A percentile compares a stretch with the other conserved stretches of the same genome.
Conservation (phyloP, 495 filamentous ascomycete species). For the Penicillium soppii region DNA sequence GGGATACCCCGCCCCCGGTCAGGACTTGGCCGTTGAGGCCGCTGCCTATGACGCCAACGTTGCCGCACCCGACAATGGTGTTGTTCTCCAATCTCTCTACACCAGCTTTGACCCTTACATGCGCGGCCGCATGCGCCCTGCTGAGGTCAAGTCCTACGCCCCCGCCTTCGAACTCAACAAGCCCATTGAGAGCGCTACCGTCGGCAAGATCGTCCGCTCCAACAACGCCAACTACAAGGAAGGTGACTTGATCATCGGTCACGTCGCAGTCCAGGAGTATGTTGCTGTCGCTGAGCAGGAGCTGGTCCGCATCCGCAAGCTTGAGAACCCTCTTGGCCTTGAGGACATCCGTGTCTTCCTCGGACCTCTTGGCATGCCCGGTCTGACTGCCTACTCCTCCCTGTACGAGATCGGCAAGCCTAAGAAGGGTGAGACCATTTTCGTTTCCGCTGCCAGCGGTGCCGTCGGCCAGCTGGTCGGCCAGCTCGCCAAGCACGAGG, state of each 20-base stretch:
- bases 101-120: conserved; percentile 89
- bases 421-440: conserved; percentile 86
- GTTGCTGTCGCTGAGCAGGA: conserved; percentile 27
- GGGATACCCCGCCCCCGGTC: conserved; percentile 66
- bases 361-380: conserved; percentile 84
- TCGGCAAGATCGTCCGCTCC: conserved; percentile 68
- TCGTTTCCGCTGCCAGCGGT: conserved; percentile 77
- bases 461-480: conserved; percentile 85
- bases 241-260: conserved; percentile 66
- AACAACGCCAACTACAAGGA: conserved; percentile 57
- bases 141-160: conserved; percentile 60
- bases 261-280: conserved; percentile 64
- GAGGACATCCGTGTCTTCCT: conserved; percentile 54
- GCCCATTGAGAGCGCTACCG: conserved; percentile 55
- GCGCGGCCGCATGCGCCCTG: conserved; percentile 62
- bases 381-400: conserved; percentile 77
- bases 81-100: conserved; percentile 71
- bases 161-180: conserved; percentile 55
- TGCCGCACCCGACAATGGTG: conserved; percentile 63
- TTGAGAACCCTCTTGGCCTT: conserved; percentile 46
- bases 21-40: conserved; percentile 71
- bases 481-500: conserved; percentile 84
- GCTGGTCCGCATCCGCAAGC: conserved; percentile 29
- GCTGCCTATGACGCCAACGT: conserved; percentile 64
- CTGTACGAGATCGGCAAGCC: conserved; percentile 83